A percentile compares a stretch with the other conserved stretches of the same genome.
These are phyloP conservation scores for Phlyctochytrium arcticum DNA, from an alignment of 192 early-diverging fungal species.

Conservation along the genomic window DNA sequence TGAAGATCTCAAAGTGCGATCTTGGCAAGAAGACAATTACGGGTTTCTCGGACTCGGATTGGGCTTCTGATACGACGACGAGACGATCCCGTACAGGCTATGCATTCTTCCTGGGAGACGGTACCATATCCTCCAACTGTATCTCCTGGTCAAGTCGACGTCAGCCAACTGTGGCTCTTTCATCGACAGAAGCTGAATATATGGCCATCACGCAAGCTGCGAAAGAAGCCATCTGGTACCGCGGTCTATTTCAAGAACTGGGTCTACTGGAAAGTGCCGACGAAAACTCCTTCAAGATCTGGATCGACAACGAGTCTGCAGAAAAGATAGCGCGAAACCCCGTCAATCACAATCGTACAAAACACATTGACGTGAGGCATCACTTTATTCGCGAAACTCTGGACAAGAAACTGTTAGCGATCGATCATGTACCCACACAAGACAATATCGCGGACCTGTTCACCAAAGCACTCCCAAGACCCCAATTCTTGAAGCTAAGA, in stretches of 20 bases:
- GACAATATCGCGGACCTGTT: conserved; percentile 27
- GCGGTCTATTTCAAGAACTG: not conserved
- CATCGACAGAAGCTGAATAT: too few relatives aligned
- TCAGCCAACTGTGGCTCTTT: too few relatives aligned
- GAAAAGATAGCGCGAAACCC: conserved; percentile 24
- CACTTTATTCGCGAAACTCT: conserved; percentile 35
- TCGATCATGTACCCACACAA: conserved; percentile 11
- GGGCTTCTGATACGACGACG: conserved; percentile 22
- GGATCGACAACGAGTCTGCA: conserved; percentile 4
- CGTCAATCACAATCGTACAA: conserved; percentile 25
- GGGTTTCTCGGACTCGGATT: conserved; percentile 39
- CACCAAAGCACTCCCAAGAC: conserved; percentile 24
- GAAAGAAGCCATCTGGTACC: conserved; percentile 16
- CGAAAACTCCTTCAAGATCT: not conserved
- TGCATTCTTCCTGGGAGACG: conserved; percentile 23
- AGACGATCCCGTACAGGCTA: conserved; percentile 31
- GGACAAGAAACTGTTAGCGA: too few relatives aligned
- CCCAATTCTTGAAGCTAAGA: too few relatives aligned
- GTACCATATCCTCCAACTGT: conserved; percentile 7
- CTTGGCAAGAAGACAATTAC: too few relatives aligned
- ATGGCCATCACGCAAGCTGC: not conserved
- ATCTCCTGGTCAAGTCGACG: conserved; percentile 16
- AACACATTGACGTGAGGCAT: conserved; percentile 33
- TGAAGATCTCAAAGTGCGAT: too few relatives aligned
- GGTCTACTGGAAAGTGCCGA: too few relatives aligned